Conservation (phyloP, 129 eudicot species). For the Saussurea involucrata region DNA sequence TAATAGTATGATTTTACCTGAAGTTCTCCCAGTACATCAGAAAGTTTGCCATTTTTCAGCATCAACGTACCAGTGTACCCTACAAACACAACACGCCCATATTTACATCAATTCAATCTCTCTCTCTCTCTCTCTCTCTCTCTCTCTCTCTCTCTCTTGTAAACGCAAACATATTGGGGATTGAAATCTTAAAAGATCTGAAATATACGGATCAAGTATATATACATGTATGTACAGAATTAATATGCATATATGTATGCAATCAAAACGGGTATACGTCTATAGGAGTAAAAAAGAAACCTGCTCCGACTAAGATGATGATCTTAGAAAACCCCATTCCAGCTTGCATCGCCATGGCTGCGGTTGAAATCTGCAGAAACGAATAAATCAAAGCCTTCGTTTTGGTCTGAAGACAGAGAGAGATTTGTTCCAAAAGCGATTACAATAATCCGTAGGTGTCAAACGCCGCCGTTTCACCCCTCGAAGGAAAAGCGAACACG, state of each 20-base stretch:
- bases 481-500: background rate
- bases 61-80: conserved; percentile 77
- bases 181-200: background rate
- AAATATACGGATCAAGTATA: background rate
- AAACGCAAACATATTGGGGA: conserved; percentile 6
- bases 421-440: background rate
- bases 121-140: background rate
- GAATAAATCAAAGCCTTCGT: conserved; percentile 5
- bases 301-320: conserved; percentile 76
- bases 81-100: conserved; percentile 19
- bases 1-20: conserved; percentile 52
- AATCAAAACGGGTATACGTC: background rate
- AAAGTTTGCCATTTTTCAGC: conserved; percentile 67
- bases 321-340: conserved; percentile 76
- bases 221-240: background rate
- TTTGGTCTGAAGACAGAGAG: background rate
- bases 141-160: background rate
- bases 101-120: background rate
- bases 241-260: background rate
- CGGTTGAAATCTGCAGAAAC: conserved; percentile 26
- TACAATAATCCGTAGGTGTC: background rate
- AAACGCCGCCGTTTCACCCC: conserved; percentile 8
- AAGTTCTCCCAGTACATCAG: conserved; percentile 68
- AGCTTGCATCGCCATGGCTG: conserved; percentile 81
- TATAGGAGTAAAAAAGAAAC: conserved; percentile 17